Base-by-base conservation (phyloP, 2,329 filamentous ascomycete genomes). In the Fusarium sp. region DNA sequence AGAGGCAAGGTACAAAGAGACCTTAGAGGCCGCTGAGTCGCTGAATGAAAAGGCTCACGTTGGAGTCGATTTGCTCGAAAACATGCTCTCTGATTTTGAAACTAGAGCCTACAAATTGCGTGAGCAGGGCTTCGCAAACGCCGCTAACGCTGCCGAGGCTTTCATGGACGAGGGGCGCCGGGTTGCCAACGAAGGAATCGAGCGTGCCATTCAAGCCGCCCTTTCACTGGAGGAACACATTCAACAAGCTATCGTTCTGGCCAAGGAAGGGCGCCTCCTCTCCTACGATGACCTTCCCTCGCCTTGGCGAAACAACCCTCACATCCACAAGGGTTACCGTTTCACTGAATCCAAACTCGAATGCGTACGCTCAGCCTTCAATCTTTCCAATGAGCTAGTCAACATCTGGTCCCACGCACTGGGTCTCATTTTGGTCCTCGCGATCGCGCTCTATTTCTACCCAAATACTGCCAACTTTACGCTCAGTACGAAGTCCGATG, bases 321-420 rank as follows among this genome's bases (percentile, higher is more conserved):
- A 99, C 83, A 98, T 99, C 80, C 87, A 91, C 58, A 90, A 90
- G 61, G 96, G 96, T 24, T 99, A 99, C 82, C 95, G 96, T 58
- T 99, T 99, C 85, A 93, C 91, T 70, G 94, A 97, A 78, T 95
- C 94, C 68, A 97, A 97, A 82, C 86, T 96, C 63, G 96, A 96
- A 76, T 98, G 96, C 81, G 86, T 98, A 58, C 89, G 90, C 58
- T 98, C 95, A 28, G 90, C 94, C 71, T 95, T 98, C 79, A 89
- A 90, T 72, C 85, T 96, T 66, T 97, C 94, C 73, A 99, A 99
- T 83, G 96, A 99, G 84, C 89, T 93, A 45, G 92, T 98, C 85
- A 99, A 99, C 84, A 99, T 99, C 79, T 99, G 96, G 96, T 96
- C 95, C 5, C 96, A 99, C 81, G 90, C 93, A 18, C 88, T 99